phyloP scores from a whole-genome alignment of 805 yeast genomes.

The Wilhelminamyces savonicus region DNA sequence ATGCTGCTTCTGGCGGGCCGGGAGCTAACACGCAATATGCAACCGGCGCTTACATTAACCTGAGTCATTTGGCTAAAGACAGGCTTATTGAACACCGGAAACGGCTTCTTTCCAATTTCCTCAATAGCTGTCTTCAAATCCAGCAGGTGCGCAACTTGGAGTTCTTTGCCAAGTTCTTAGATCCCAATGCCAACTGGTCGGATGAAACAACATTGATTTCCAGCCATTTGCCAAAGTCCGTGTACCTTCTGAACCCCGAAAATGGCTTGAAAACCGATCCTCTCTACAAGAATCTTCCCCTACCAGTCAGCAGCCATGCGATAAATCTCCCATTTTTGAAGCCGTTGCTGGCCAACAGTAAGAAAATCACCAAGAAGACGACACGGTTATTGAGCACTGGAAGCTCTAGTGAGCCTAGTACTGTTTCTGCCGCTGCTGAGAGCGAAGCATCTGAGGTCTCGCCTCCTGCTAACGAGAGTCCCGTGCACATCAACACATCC shows the following conservation, averaged over 20 bases:
- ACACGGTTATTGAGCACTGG: slow-evolving; percentile 9
- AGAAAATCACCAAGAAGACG: slow-evolving; percentile 19
- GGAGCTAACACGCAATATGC: slow-evolving; percentile 1
- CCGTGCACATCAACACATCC: slow-evolving; percentile 20
- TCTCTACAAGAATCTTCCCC: slow-evolving; percentile 27
- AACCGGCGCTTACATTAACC: slow-evolving; percentile 23
- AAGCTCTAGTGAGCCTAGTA: not conserved
- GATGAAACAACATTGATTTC: slow-evolving; percentile 46
- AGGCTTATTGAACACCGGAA: slow-evolving; percentile 33
- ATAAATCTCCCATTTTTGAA: slow-evolving; percentile 32
- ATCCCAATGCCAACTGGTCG: slow-evolving; percentile 79
- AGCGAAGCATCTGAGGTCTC: slow-evolving; percentile 1
- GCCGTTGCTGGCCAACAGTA: slow-evolving; percentile 14
- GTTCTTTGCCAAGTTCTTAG: slow-evolving; percentile 71
- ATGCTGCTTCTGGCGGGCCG: slow-evolving; percentile 1
- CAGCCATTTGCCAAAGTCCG: slow-evolving; percentile 34
- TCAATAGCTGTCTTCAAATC: slow-evolving; percentile 66
- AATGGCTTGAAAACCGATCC: slow-evolving; percentile 34
- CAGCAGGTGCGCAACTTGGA: slow-evolving; percentile 49
- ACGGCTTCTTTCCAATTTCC: slow-evolving; percentile 51
- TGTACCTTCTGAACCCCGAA: slow-evolving; percentile 39
- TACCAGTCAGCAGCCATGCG: slow-evolving; percentile 21
- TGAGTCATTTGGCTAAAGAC: slow-evolving; percentile 32
- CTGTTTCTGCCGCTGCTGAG: slow-evolving; percentile 1
- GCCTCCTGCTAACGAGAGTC: slow-evolving; percentile 1